A percentile compares a stretch with the other conserved stretches of the same genome.
phyloP scores from a whole-genome alignment of 2,329 filamentous ascomycete genomes.

The Sporothrix variecibatus region DNA sequence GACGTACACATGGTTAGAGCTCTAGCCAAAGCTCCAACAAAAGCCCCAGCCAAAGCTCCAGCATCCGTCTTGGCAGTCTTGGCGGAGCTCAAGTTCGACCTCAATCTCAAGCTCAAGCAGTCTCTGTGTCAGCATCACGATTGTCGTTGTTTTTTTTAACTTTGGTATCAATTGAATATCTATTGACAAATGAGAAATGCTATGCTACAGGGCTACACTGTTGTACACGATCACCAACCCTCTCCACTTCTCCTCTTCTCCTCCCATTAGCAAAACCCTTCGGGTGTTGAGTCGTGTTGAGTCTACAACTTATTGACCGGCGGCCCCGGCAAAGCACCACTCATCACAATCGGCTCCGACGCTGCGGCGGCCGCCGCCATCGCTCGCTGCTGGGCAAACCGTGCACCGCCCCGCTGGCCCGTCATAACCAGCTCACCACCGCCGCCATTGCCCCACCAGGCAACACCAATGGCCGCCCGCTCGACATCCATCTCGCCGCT shows the following conservation, averaged over 20 bases:
- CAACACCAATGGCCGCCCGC: constrained; percentile 73
- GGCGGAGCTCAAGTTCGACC: too few species aligned
- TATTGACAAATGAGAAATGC: neutral
- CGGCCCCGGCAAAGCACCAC: constrained; percentile 40
- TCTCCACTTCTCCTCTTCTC: neutral
- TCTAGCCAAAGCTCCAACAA: too few species aligned
- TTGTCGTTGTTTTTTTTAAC: neutral
- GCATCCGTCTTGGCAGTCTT: constrained; percentile 2
- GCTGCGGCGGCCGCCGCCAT: constrained; percentile 44
- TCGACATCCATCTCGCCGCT: constrained; percentile 88
- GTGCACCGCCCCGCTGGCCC: constrained; percentile 27
- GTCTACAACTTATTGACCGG: constrained; percentile 42
- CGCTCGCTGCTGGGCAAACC: constrained; percentile 22
- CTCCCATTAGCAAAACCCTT: neutral
- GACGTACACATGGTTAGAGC: neutral
- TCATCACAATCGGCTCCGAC: constrained; percentile 19
- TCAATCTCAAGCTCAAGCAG: too few species aligned
- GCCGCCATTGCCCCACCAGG: constrained; percentile 75
- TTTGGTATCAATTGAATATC: neutral
- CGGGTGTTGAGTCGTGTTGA: neutral
- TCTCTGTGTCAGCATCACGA: too few species aligned
- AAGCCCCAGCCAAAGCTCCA: neutral
- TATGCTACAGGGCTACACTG: constrained; percentile 7
- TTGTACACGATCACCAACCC: neutral
- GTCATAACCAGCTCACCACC: constrained; percentile 54